phyloP scores from a whole-genome alignment of 352 stramenopile genomes.

The Aphanomyces euteiches region DNA sequence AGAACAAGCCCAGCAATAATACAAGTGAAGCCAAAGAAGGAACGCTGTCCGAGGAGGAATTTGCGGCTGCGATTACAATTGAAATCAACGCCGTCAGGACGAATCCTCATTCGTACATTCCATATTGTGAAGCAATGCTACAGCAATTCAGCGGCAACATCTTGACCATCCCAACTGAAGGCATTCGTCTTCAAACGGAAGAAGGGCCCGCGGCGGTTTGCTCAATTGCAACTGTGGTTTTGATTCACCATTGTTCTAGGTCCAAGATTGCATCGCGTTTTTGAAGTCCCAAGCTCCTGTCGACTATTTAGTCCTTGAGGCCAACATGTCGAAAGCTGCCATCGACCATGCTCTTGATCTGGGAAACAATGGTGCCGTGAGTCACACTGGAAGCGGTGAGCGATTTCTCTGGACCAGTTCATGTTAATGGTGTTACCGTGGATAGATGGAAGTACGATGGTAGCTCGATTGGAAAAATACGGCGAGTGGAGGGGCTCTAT shows the following conservation, averaged over 20 bases:
- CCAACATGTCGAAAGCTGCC: constrained; percentile 24
- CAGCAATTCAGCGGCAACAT: constrained; percentile 24
- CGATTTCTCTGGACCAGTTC: background rate
- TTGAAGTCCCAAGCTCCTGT: constrained; percentile 8
- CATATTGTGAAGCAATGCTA: constrained; percentile 23
- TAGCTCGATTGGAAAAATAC: constrained; percentile 17
- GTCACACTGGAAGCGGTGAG: constrained; percentile 25
- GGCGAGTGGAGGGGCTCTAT: constrained; percentile 30
- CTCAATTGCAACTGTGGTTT: background rate
- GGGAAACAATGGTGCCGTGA: constrained; percentile 26
- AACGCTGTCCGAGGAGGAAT: background rate
- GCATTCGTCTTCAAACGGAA: constrained; percentile 29
- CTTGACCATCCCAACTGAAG: constrained; percentile 26
- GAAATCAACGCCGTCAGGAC: constrained; percentile 25
- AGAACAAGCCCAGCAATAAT: background rate
- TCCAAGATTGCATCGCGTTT: constrained; percentile 29
- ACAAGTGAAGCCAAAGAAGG: background rate
- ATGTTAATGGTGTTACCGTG: background rate
- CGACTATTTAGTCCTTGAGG: background rate
- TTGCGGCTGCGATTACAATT: constrained; percentile 7
- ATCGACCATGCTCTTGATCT: constrained; percentile 30
- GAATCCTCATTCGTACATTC: constrained; percentile 19
- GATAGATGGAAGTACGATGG: constrained; percentile 29
- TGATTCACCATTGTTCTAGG: constrained; percentile 8
- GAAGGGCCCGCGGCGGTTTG: constrained; percentile 24